Conservation (phyloP, 441 rosid genomes). For the Pelargonium fulgidum region DNA sequence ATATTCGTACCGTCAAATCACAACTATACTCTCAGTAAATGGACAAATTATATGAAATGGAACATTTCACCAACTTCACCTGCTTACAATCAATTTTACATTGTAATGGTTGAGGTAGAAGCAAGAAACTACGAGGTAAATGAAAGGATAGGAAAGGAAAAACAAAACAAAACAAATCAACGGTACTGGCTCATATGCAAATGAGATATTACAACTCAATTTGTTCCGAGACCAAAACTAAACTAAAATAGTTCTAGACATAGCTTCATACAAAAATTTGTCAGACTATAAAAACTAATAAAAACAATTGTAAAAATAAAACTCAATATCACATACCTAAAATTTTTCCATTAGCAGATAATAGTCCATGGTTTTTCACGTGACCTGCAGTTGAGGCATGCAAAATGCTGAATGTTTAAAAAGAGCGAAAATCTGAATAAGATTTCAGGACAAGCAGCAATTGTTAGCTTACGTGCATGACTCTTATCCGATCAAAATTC, state of each 20-base stretch:
- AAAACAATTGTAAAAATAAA: constrained; percentile 8
- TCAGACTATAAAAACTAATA: background rate
- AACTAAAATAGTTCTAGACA: background rate
- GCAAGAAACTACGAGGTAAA: too few relatives aligned
- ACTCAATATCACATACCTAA: constrained; percentile 21
- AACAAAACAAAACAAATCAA: too few relatives aligned
- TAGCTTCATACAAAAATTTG: background rate
- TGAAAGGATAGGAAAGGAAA: too few relatives aligned
- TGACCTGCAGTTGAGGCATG: constrained; percentile 48
- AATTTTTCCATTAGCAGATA: constrained; percentile 36
- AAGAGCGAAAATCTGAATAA: constrained; percentile 18
- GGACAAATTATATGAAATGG: too few relatives aligned
- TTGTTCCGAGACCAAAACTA: background rate
- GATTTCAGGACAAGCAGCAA: constrained; percentile 23
- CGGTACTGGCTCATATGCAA: background rate
- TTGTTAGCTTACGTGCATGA: constrained; percentile 11
- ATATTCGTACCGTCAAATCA: too few relatives aligned
- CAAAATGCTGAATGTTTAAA: constrained; percentile 24
- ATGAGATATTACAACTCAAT: background rate
- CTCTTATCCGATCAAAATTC: constrained; percentile 3
- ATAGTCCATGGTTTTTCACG: constrained; percentile 30
- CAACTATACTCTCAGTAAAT: too few relatives aligned
- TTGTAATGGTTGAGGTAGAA: too few relatives aligned
- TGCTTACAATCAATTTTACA: too few relatives aligned
- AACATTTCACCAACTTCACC: too few relatives aligned